Evolutionary conservation across 2,329 filamentous ascomycete genomes (phyloP), one percentile per base, ranked within the genome.

Genomic region (Claviceps sp.): DNA sequence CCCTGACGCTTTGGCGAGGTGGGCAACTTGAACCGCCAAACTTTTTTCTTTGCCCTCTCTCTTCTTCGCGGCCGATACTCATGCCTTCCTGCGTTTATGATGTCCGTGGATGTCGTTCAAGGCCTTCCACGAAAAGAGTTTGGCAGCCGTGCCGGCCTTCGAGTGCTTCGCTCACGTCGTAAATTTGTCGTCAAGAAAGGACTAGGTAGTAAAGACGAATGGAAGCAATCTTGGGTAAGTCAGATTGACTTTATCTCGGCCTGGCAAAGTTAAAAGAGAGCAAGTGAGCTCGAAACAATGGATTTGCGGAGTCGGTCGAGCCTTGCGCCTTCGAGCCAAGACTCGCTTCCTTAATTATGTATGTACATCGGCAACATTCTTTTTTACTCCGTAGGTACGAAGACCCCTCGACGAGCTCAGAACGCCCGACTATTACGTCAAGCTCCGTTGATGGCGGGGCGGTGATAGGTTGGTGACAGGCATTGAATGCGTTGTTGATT

Each of bases 1-100:
- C 45, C 47, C 37, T 54, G 54, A 42, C 47, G 50, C n/a, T 53
- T 53, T n/a, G 57, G 45, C 20, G 56, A 51, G 6, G 53, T 48
- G 37, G 54, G 45, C 56, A 55, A 55, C 14, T 37, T 22, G 47
- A 37, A 26, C n/a, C 13, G 36, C n/a, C 13, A n/a, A 5, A 13
- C n/a, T 6, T 17, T 20, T 13, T 6, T 50, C 11, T n/a, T 17
- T 20, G 13, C 8, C 9, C 20, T 13, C n/a, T 36, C 8, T 11
- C 13, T 13, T 11, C 9, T 4, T 3, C 2, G 29, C 13, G 9
- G 37, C 8, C 20, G 6, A 52, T 3, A 17, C 20, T 17, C 2
- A 14, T 37, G 29, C 37, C 47, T 46, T 50, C 38, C 43, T 20
- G 37, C 20, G 4, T 46, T 34, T 46, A 5, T 4, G 44, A 5